Evolutionary conservation across 2,329 filamentous ascomycete species (phyloP), one percentile per base, ranked within the genome.

Genomic region (Corinectria fuckeliana): DNA sequence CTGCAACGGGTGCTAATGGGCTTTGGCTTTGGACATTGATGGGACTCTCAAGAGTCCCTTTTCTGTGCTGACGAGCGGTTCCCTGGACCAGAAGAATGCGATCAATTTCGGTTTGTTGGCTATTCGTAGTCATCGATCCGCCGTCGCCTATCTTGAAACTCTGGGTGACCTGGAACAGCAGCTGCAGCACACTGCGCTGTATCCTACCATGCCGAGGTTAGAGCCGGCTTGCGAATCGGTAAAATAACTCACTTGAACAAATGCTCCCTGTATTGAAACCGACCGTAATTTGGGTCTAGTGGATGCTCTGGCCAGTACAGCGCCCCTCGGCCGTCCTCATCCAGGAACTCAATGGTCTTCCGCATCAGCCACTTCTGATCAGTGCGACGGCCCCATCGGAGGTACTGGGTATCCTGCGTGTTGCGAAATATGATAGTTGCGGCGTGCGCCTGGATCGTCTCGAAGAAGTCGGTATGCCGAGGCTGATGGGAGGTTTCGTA

Each of bases 141-240:
- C 4, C 9, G 7, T 18, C n/a, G 4, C n/a, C 32, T 6, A n/a
- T 36, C 4, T 10, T 18, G 18, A 36, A 36, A 36, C 4, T 28
- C 10, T 18, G 16, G n/a, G 11, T n/a, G 6, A 18, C 28, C 25
- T 45, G 42, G n/a, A 28, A 45, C 18, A 45, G 10, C 4, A 45
- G 42, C 25, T 28, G 8, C 13, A 18, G n/a, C 25, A 45, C 3
- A 3, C n/a, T 20, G 9, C 11, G n/a, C n/a, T 28, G 42, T 13
- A 45, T 45, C 3, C 42, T 45, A 18, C 13, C 13, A 2, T 6
- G 13, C 11, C n/a, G 13, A 9, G 11, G 14, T 30, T 10, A 28
- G 10, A 2, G 8, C 6, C 13, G 2, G 1, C 3, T 18, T 18
- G 3, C n/a, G 14, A 7, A 5, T 1, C n/a, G 2, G 4, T 4